Base-by-base conservation (phyloP, 2,329 filamentous ascomycete genomes). In the Verticillium longisporum region DNA sequence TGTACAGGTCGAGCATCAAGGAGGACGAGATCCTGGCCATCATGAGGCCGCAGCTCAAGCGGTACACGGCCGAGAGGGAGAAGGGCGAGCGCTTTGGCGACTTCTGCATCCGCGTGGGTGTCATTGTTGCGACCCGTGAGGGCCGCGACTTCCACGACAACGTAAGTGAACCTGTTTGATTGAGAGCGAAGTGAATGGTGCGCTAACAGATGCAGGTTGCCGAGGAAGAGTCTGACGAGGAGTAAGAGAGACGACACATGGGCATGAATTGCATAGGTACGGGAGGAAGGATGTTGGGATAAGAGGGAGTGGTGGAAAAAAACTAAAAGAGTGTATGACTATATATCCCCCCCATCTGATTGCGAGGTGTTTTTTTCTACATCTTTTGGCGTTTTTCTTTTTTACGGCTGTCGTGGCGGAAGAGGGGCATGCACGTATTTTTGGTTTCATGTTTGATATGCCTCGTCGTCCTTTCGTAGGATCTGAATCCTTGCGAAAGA, bases 1-100 rank as follows among this genome's bases (percentile, higher is more conserved):
- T 98, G 63, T 99, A 91, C 80, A 85, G 94, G 67, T 88, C 89
- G 67, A 95, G 90, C 64, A 98, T 99, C 80, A 97, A 96, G 83
- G 95, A 99, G 75, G 94, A 97, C 10, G 95, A 99, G 84, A 99
- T 99, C 61, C 78, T 99, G 56, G 86, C 85, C 33, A 97, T 97
- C 67, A 90, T 98, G 91, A 92, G 88, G 81, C 86, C 86, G 15
- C 78, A 99, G 68, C 82, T 99, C 61, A 95, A 92, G 83, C 82
- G 89, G 64, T 99, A 96, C 73, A 89, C 93, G 5, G 75, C 86
- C 56, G 95, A 99, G 80, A 83, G 93, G 26, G 83, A 92, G 62
- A 85, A 90, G 61, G 91, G 89, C 6, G 95, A 99, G 83, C 83
- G 85, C 65, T 98, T 99, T 73, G 95, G 95, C 65, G 95, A 99